Conservation (phyloP, 805 yeast genomes). For the Suhomyces sp. region DNA sequence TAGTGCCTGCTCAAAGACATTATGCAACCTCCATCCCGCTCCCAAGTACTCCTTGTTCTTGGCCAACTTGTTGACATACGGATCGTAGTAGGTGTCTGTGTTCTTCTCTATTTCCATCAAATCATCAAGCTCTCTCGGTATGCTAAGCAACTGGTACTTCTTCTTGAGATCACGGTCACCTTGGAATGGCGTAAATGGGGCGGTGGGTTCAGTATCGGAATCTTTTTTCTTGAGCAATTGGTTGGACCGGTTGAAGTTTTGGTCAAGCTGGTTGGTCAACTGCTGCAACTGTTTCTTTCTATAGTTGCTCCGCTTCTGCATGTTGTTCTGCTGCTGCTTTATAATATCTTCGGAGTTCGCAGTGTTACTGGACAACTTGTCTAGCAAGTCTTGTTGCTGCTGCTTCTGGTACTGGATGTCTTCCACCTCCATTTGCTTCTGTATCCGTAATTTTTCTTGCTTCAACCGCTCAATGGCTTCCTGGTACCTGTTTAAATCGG, state of each 20-base stretch:
- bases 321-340: constrained; percentile 32
- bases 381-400: constrained; percentile 41
- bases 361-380: constrained; percentile 26
- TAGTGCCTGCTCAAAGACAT: constrained; percentile 70
- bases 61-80: constrained; percentile 47
- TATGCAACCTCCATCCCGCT: constrained; percentile 75
- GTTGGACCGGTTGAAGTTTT: constrained; percentile 31
- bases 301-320: constrained; percentile 61
- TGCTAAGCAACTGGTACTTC: constrained; percentile 46
- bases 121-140: constrained; percentile 22
- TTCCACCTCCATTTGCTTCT: constrained; percentile 53
- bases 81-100: constrained; percentile 50
- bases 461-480: constrained; percentile 47
- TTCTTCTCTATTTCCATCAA: constrained; percentile 27
- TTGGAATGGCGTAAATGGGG: constrained; percentile 90
- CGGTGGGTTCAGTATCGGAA: constrained; percentile 17
- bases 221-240: constrained; percentile 24
- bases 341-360: constrained; percentile 40
- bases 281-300: constrained; percentile 59
- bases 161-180: constrained; percentile 71
- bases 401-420: constrained; percentile 39
- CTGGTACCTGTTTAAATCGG: constrained; percentile 69
- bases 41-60: constrained; percentile 70
- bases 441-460: constrained; percentile 68
- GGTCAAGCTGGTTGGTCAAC: constrained; percentile 55